A percentile compares a stretch with the other conserved stretches of the same genome.
Evolutionary conservation across 2,329 filamentous ascomycete genomes (phyloP).

Genomic region (Aspergillus novoparasiticus): DNA sequence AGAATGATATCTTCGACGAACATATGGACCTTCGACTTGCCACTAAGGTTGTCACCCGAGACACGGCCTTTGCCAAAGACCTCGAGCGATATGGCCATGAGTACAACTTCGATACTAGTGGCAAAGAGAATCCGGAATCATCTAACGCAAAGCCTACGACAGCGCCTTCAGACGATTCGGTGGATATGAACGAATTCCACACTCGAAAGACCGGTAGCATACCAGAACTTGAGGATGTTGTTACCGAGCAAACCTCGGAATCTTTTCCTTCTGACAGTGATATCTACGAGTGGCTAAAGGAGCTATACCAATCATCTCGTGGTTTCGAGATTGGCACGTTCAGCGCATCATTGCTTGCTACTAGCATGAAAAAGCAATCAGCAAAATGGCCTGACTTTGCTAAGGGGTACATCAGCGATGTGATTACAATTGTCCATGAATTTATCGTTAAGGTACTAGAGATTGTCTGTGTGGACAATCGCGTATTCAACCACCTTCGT

Average conservation of each 20-base stretch:
- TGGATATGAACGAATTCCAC: background rate
- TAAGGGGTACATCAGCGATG: constrained; percentile 53
- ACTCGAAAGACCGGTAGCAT: constrained; percentile 5
- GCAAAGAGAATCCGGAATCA: too few species aligned
- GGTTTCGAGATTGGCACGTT: constrained; percentile 60
- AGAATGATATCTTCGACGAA: constrained; percentile 36
- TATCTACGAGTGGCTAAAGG: constrained; percentile 52
- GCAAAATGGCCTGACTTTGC: constrained; percentile 56
- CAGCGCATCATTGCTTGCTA: constrained; percentile 31
- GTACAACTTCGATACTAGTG: constrained; percentile 17
- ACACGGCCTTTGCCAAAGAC: constrained; percentile 25
- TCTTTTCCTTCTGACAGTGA: background rate
- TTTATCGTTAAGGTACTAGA: constrained; percentile 54
- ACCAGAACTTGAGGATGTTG: constrained; percentile 23
- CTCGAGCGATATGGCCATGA: constrained; percentile 25
- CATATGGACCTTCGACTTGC: constrained; percentile 35
- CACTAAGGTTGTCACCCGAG: constrained; percentile 34
- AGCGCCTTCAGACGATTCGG: background rate
- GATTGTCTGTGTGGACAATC: constrained; percentile 47
- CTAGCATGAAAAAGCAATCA: constrained; percentile 57
- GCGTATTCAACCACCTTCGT: constrained; percentile 48
- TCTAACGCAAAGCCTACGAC: background rate
- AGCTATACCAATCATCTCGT: constrained; percentile 48
- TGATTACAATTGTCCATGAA: constrained; percentile 55
- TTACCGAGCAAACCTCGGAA: constrained; percentile 13